Percentiles rank a stretch among this genome's conserved stretches.
Evolutionary conservation across 2,329 filamentous ascomycete species (phyloP).

Genomic region (Colletotrichum tropicicola): DNA sequence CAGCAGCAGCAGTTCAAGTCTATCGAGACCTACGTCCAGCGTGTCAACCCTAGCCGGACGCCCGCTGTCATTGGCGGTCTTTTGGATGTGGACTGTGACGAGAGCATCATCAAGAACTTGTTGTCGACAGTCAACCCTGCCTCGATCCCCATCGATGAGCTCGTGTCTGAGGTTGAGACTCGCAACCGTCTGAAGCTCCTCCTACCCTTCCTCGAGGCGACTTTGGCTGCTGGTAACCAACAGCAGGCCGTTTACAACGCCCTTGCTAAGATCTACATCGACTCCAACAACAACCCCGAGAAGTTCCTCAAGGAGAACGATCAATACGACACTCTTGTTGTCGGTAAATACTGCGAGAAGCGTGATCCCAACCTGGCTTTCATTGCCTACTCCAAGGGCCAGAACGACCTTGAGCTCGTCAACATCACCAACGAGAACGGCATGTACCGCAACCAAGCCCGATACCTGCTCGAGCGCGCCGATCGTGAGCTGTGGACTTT

Average conservation of each 20-base stretch:
- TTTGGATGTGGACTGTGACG: slow-evolving; percentile 96
- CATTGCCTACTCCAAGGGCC: slow-evolving; percentile 94
- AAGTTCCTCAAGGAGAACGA: slow-evolving; percentile 98
- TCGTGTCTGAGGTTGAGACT: slow-evolving; percentile 93
- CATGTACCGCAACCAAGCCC: slow-evolving; percentile 99
- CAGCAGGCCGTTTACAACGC: slow-evolving; percentile 98
- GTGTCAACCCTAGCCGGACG: slow-evolving; percentile 90
- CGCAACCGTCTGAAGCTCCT: slow-evolving; percentile 96
- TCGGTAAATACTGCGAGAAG: slow-evolving; percentile 99
- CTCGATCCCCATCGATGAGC: slow-evolving; percentile 91
- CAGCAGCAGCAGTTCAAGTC: slow-evolving; percentile 99
- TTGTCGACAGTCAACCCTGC: slow-evolving; percentile 84
- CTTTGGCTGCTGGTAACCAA: slow-evolving; percentile 87
- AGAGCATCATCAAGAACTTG: slow-evolving; percentile 93
- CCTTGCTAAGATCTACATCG: slow-evolving; percentile 98
- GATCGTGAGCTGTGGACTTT: slow-evolving; percentile 94
- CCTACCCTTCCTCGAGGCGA: slow-evolving; percentile 94
- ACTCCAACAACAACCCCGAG: slow-evolving; percentile 98
- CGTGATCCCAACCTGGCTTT: slow-evolving; percentile 94
- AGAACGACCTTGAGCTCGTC: slow-evolving; percentile 96
- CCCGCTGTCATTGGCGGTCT: slow-evolving; percentile 93
- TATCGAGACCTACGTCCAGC: slow-evolving; percentile 97
- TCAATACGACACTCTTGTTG: slow-evolving; percentile 88
- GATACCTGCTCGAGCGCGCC: slow-evolving; percentile 90
- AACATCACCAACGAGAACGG: slow-evolving; percentile 98